These are phyloP conservation scores for Cyberlindnera bimundalis DNA, from an alignment of 805 yeast species.

Conservation along the genomic window DNA sequence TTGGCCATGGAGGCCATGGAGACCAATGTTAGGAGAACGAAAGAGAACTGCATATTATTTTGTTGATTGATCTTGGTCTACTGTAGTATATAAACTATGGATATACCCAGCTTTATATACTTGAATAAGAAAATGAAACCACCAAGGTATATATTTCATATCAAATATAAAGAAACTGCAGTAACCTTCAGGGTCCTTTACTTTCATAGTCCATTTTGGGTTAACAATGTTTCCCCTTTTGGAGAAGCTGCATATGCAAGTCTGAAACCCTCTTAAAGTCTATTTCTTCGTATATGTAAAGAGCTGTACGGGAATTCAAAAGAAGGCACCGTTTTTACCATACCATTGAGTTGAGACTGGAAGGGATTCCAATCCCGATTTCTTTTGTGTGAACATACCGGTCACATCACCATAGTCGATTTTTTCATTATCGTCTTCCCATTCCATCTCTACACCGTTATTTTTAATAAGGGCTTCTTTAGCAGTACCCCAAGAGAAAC, in stretches of 20 bases:
- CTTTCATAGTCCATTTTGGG: too few relatives aligned
- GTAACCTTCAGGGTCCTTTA: constrained; percentile 2
- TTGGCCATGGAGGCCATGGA: background rate
- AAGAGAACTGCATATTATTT: too few relatives aligned
- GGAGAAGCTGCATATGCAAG: too few relatives aligned
- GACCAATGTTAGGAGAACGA: too few relatives aligned
- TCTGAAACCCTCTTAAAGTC: too few relatives aligned
- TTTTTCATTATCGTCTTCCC: constrained; percentile 46
- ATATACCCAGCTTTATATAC: too few relatives aligned
- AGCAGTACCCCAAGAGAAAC: constrained; percentile 96
- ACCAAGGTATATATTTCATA: background rate
- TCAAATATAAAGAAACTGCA: background rate
- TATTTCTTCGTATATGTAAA: too few relatives aligned
- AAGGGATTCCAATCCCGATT: constrained; percentile 12
- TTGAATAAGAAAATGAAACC: too few relatives aligned
- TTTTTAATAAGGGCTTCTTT: constrained; percentile 60
- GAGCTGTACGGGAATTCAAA: constrained; percentile 2
- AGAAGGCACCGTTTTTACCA: constrained; percentile 21
- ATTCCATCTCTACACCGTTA: constrained; percentile 52
- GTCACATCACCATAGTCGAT: constrained; percentile 26
- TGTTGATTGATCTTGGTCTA: too few relatives aligned
- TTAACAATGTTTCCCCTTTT: too few relatives aligned
- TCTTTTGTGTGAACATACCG: constrained; percentile 12
- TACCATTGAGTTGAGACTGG: constrained; percentile 29
- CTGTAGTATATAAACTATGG: too few relatives aligned